Evolutionary conservation across 208 protist genomes (phyloP).

Genomic region (Kentomonas sorsogonicus): DNA sequence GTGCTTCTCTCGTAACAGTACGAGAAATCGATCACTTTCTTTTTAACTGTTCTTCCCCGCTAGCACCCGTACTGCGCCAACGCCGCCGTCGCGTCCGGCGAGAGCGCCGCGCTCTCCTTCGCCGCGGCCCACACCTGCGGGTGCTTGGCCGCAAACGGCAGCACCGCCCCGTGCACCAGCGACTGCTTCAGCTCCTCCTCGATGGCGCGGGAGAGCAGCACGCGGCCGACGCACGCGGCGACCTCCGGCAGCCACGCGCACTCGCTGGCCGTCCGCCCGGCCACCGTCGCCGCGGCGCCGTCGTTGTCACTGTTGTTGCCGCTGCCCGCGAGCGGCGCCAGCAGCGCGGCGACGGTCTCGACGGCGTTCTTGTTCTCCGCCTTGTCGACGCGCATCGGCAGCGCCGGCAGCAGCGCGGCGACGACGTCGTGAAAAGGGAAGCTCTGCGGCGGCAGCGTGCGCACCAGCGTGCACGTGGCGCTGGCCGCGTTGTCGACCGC

Average conservation of each 20-base stretch:
- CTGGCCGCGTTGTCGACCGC: constrained; percentile 84
- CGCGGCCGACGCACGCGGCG: constrained; percentile 28
- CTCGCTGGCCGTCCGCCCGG: constrained; percentile 12
- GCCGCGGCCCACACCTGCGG: constrained; percentile 29
- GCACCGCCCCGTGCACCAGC: constrained; percentile 30
- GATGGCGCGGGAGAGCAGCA: constrained; percentile 40
- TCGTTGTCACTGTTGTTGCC: neutral
- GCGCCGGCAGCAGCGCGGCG: constrained; percentile 35
- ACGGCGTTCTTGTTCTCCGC: constrained; percentile 70
- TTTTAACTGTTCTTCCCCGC: neutral
- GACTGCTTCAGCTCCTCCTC: constrained; percentile 43
- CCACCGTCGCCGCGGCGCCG: constrained; percentile 17
- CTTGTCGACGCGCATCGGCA: constrained; percentile 80
- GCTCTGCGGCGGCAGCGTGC: constrained; percentile 27
- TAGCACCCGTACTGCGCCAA: constrained; percentile 30
- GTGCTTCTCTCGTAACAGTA: too few species aligned
- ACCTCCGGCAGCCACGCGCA: constrained; percentile 37
- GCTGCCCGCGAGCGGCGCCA: too few species aligned
- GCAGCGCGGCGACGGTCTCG: constrained; percentile 39
- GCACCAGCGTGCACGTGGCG: constrained; percentile 72
- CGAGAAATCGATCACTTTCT: neutral
- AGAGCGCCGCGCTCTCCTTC: constrained; percentile 20
- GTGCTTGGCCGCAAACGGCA: constrained; percentile 21
- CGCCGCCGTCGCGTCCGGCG: constrained; percentile 25
- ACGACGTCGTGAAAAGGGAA: constrained; percentile 32